phyloP scores from a whole-genome alignment of 768 basidiomycete genomes.

The Chiua virens region DNA sequence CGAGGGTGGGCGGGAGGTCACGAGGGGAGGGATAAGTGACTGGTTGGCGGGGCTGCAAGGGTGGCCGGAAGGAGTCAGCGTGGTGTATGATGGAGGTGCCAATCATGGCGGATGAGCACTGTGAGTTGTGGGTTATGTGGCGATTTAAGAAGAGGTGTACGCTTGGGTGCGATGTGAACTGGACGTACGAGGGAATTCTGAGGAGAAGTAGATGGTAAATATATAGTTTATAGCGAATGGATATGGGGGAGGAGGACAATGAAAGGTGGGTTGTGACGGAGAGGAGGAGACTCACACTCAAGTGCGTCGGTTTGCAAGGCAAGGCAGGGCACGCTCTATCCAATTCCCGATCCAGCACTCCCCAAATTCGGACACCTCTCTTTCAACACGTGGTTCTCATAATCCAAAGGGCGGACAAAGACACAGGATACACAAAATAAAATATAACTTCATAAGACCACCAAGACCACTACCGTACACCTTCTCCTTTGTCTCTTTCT shows the following conservation, averaged over 20 bases:
- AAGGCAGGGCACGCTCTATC: conserved; percentile 35
- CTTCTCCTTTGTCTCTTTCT: conserved; percentile 6
- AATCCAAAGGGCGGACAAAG: not conserved
- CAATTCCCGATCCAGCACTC: conserved; percentile 28
- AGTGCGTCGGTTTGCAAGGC: conserved; percentile 31
- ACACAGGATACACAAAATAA: no score
- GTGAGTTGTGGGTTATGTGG: conserved; percentile 8
- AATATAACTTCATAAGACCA: no score
- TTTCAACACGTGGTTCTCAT: conserved; percentile 29
- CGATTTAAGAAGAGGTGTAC: conserved; percentile 12
- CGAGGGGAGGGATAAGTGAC: conserved; percentile 11
- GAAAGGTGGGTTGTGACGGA: conserved; percentile 18
- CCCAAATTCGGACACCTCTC: conserved; percentile 25
- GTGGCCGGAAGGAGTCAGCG: conserved; percentile 10
- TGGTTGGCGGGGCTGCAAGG: conserved; percentile 18
- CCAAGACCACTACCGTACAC: not conserved
- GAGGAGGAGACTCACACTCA: conserved; percentile 15
- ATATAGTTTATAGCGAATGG: conserved; percentile 1
- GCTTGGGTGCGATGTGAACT: not conserved
- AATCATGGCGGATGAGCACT: conserved; percentile 19
- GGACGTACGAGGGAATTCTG: conserved; percentile 5
- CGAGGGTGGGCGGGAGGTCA: conserved; percentile 13
- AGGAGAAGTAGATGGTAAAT: not conserved
- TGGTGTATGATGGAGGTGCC: not conserved
- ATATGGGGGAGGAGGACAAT: conserved; percentile 8